phyloP scores from a whole-genome alignment of 805 yeast species.

The Henningerozyma blattae region DNA sequence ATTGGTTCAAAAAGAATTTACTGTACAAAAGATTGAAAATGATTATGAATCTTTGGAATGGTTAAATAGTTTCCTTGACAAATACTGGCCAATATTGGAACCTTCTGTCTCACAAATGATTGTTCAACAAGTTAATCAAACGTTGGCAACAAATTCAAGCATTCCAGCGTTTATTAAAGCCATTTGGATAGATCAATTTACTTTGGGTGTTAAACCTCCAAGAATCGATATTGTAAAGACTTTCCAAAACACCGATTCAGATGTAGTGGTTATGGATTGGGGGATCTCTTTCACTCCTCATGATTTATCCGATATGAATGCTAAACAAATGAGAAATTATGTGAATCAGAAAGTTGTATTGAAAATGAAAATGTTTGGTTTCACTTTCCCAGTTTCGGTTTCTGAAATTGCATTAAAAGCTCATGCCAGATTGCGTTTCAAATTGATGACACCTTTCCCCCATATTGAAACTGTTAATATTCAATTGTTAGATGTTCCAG shows the following conservation, averaged over 20 bases:
- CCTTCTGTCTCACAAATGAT: constrained; percentile 82
- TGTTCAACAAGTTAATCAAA: constrained; percentile 74
- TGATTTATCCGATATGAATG: constrained; percentile 69
- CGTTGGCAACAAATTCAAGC: constrained; percentile 60
- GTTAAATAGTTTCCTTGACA: constrained; percentile 79
- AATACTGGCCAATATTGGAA: constrained; percentile 85
- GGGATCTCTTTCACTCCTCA: constrained; percentile 87
- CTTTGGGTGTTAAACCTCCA: constrained; percentile 93
- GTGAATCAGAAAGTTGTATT: constrained; percentile 75
- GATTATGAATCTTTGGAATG: constrained; percentile 94
- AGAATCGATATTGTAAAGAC: constrained; percentile 85
- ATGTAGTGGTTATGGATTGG: constrained; percentile 98
- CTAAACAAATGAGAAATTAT: constrained; percentile 71
- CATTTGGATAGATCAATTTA: constrained; percentile 77
- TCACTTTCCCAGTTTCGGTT: constrained; percentile 68
- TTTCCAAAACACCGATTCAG: constrained; percentile 78
- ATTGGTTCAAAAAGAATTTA: constrained; percentile 74
- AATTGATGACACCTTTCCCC: constrained; percentile 85
- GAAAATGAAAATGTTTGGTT: constrained; percentile 72
- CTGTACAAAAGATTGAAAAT: constrained; percentile 67
- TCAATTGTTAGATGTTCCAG: constrained; percentile 76
- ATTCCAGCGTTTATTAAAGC: constrained; percentile 75
- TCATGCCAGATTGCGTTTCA: constrained; percentile 65
- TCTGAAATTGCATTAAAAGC: constrained; percentile 71
- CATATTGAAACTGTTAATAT: constrained; percentile 86